phyloP scores from a whole-genome alignment of 805 yeast species.

The Danielia reshetovae region DNA sequence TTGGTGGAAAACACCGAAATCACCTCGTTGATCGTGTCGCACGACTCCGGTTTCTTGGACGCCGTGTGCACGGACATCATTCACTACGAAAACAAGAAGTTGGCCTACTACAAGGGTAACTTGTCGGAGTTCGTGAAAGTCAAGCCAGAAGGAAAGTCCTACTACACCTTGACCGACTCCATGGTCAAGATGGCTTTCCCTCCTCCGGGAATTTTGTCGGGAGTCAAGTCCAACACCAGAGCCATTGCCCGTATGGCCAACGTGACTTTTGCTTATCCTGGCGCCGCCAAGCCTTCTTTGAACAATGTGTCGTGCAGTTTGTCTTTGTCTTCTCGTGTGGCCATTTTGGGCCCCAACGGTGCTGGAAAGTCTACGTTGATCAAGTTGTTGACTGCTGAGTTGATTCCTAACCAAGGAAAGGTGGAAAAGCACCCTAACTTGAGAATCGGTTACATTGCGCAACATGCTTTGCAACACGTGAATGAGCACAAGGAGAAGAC shows the following conservation, averaged over 20 bases:
- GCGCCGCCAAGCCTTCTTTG: slow-evolving; percentile 80
- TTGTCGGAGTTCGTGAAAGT: slow-evolving; percentile 86
- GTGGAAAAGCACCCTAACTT: slow-evolving; percentile 98
- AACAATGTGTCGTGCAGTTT: slow-evolving; percentile 80
- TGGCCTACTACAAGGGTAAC: slow-evolving; percentile 95
- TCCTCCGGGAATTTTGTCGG: slow-evolving; percentile 96
- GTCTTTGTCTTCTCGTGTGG: slow-evolving; percentile 93
- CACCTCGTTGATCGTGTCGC: slow-evolving; percentile 93
- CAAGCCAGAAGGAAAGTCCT: slow-evolving; percentile 94
- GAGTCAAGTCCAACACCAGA: slow-evolving; percentile 91
- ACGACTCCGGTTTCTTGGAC: slow-evolving; percentile 95
- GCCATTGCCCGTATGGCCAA: slow-evolving; percentile 85
- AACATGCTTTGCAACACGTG: slow-evolving; percentile 96
- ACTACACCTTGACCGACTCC: slow-evolving; percentile 89
- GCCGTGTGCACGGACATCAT: slow-evolving; percentile 94
- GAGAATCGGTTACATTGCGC: slow-evolving; percentile 98
- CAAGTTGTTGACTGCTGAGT: slow-evolving; percentile 88
- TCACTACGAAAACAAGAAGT: slow-evolving; percentile 92
- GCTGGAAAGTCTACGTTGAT: slow-evolving; percentile 98
- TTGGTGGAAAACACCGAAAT: slow-evolving; percentile 77
- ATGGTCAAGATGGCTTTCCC: slow-evolving; percentile 97
- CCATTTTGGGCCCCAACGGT: slow-evolving; percentile 96
- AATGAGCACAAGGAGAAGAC: slow-evolving; percentile 97
- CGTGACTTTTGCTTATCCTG: slow-evolving; percentile 88
- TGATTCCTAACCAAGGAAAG: slow-evolving; percentile 78